phyloP scores from a whole-genome alignment of 1,284 basidiomycete species.

The Leccinum solheimii region DNA sequence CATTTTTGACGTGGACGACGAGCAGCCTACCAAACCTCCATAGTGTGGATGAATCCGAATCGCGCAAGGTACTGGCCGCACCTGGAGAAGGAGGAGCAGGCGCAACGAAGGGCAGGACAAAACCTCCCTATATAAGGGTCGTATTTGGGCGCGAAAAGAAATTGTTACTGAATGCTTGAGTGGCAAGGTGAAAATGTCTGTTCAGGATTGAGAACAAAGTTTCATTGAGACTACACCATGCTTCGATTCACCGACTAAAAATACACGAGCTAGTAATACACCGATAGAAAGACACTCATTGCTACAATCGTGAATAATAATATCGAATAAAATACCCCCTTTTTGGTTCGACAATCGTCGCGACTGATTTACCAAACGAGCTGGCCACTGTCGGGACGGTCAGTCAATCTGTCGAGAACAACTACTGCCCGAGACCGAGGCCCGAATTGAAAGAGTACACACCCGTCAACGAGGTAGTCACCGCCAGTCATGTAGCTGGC shows the following conservation, averaged over 20 bases:
- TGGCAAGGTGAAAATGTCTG: too few relatives aligned
- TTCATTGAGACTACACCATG: background rate
- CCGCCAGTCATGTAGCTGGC: conserved; percentile 47
- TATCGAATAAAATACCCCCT: background rate
- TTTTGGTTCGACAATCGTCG: background rate
- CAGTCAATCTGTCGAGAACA: background rate
- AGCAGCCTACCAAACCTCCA: too few relatives aligned
- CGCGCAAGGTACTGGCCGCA: too few relatives aligned
- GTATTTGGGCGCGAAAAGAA: too few relatives aligned
- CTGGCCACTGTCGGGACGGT: conserved; percentile 29
- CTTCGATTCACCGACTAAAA: background rate
- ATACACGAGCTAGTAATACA: background rate
- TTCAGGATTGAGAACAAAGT: too few relatives aligned
- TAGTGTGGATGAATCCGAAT: too few relatives aligned
- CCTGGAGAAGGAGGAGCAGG: too few relatives aligned
- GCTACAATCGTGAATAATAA: background rate
- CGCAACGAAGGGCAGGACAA: too few relatives aligned
- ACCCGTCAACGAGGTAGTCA: conserved; percentile 47
- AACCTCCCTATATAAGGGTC: too few relatives aligned
- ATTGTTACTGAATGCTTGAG: too few relatives aligned
- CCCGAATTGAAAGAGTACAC: conserved; percentile 9
- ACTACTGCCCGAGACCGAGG: too few relatives aligned
- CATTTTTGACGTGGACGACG: too few relatives aligned
- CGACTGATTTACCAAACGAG: conserved; percentile 37
- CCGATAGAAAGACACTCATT: background rate